These are phyloP conservation scores for Aureobasidium pullulans DNA, from an alignment of 2,329 filamentous ascomycete genomes.

Conservation along the genomic window DNA sequence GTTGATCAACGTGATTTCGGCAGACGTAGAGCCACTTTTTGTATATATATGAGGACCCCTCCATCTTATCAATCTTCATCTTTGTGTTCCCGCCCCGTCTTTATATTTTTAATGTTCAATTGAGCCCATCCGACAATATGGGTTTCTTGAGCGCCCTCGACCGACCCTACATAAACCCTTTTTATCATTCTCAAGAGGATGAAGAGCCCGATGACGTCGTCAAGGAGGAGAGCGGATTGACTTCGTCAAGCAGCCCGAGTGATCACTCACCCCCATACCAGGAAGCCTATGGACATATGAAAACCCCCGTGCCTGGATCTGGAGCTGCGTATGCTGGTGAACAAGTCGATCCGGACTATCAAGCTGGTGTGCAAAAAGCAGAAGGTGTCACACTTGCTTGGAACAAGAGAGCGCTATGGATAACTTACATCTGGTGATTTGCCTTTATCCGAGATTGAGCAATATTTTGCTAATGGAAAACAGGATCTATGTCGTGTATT, in stretches of 20 bases:
- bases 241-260: constrained; percentile 17
- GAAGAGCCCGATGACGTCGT: constrained; percentile 13
- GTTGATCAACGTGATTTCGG: not conserved
- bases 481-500: constrained; percentile 31
- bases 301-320: constrained; percentile 18
- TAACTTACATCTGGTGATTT: constrained; percentile 22
- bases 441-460: too few species aligned
- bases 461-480: not conserved
- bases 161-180: constrained; percentile 6
- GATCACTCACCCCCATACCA: constrained; percentile 21
- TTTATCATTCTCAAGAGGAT: not conserved
- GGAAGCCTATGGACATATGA: constrained; percentile 26
- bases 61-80: constrained; percentile 7
- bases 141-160: constrained; percentile 4
- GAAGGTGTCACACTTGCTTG: constrained; percentile 27
- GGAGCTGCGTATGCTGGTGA: constrained; percentile 11
- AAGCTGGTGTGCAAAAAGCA: constrained; percentile 25
- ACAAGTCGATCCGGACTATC: constrained; percentile 17
- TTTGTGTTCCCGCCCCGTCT: not conserved
- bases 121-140: not conserved
- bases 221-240: constrained; percentile 1
- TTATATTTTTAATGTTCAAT: not conserved
- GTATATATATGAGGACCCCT: not conserved
- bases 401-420: constrained; percentile 22
- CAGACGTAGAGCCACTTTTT: not conserved